Evolutionary conservation across 2,329 filamentous ascomycete genomes (phyloP).

Genomic region (Alternaria viburni): DNA sequence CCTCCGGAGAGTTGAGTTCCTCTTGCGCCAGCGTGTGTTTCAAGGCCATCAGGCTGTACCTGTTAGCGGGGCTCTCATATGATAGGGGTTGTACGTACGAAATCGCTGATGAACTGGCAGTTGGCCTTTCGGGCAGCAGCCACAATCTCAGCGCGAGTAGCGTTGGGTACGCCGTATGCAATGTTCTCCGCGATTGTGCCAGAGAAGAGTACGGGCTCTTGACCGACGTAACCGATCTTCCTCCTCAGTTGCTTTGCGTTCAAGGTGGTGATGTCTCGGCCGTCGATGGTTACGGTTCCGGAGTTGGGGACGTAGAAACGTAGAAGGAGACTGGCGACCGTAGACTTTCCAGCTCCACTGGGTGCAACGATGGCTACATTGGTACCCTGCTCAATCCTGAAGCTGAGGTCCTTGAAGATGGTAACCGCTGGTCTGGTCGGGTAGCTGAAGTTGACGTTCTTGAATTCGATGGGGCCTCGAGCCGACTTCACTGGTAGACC

Average conservation of each 20-base stretch:
- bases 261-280: slow-evolving; percentile 80
- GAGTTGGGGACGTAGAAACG: slow-evolving; percentile 86
- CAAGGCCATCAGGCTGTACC: slow-evolving; percentile 80
- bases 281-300: slow-evolving; percentile 82
- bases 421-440: slow-evolving; percentile 89
- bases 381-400: slow-evolving; percentile 88
- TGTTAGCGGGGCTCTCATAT: slow-evolving; percentile 15
- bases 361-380: slow-evolving; percentile 97
- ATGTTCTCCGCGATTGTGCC: slow-evolving; percentile 89
- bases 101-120: slow-evolving; percentile 95
- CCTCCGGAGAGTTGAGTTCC: slow-evolving; percentile 94
- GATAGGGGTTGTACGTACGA: slow-evolving; percentile 59
- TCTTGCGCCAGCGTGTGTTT: slow-evolving; percentile 89
- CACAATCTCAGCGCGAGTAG: slow-evolving; percentile 80
- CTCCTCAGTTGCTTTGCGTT: slow-evolving; percentile 92
- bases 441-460: slow-evolving; percentile 86
- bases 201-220: slow-evolving; percentile 92
- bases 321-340: slow-evolving; percentile 87
- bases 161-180: slow-evolving; percentile 82
- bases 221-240: slow-evolving; percentile 92
- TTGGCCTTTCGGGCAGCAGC: slow-evolving; percentile 89
- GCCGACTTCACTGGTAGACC: slow-evolving; percentile 81
- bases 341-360: slow-evolving; percentile 95
- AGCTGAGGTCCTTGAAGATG: slow-evolving; percentile 88
- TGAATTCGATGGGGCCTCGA: slow-evolving; percentile 86